phyloP scores from a whole-genome alignment of 805 yeast genomes.

The Helenozyma baotianmanensis region DNA sequence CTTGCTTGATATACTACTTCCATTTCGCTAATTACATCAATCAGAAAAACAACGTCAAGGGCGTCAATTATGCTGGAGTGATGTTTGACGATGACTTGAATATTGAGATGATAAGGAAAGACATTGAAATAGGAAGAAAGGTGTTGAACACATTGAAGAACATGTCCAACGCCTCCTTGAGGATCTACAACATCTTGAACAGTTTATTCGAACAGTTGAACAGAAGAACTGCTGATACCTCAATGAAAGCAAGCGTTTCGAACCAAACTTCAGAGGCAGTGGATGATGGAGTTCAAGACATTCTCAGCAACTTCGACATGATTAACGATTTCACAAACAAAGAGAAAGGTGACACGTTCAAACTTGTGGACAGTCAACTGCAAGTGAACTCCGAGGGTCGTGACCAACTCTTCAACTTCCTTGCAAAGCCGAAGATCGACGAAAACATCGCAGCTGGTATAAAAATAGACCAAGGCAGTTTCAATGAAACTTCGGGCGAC shows the following conservation, averaged over 20 bases:
- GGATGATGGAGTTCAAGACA: constrained; percentile 18
- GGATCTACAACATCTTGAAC: constrained; percentile 77
- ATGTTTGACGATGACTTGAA: constrained; percentile 42
- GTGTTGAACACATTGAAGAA: constrained; percentile 69
- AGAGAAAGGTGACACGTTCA: not conserved
- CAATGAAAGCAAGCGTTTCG: constrained; percentile 14
- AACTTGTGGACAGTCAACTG: too few relatives aligned
- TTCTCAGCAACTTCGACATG: constrained; percentile 25
- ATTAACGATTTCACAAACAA: constrained; percentile 19
- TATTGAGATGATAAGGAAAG: constrained; percentile 55
- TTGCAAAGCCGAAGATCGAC: too few relatives aligned
- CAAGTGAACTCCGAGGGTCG: too few relatives aligned
- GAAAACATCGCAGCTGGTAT: too few relatives aligned
- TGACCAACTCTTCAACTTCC: too few relatives aligned
- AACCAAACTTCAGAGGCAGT: constrained; percentile 8
- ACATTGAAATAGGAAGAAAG: constrained; percentile 77
- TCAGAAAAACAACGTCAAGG: constrained; percentile 17
- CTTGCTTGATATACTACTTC: constrained; percentile 76
- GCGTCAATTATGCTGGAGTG: constrained; percentile 41
- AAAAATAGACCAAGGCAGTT: too few relatives aligned
- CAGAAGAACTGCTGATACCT: constrained; percentile 56
- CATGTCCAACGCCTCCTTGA: constrained; percentile 69
- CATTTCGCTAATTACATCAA: constrained; percentile 45
- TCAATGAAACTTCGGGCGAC: too few relatives aligned
- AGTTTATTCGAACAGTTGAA: constrained; percentile 77